These are phyloP conservation scores for Coemansia sp. DNA, from an alignment of 192 early-diverging fungal genomes.

Conservation along the genomic window DNA sequence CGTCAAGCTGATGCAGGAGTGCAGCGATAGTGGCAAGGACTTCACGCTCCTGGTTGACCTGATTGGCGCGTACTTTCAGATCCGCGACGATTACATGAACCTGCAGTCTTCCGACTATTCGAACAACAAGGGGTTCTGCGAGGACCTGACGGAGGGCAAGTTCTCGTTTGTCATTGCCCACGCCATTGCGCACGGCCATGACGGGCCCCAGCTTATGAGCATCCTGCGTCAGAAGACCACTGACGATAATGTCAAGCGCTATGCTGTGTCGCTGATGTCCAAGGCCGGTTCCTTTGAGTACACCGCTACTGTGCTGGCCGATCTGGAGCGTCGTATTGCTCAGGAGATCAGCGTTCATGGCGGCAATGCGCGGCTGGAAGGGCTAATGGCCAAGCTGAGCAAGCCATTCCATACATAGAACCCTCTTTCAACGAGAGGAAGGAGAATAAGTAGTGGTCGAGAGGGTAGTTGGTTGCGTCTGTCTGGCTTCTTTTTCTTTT, in stretches of 20 bases:
- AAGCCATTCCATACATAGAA: conserved; percentile 18
- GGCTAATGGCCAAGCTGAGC: conserved; percentile 52
- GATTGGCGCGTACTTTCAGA: conserved; percentile 94
- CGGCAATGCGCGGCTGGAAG: conserved; percentile 71
- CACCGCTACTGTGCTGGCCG: conserved; percentile 61
- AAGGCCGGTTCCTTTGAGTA: conserved; percentile 80
- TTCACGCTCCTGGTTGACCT: conserved; percentile 79
- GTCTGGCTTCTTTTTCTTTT: background rate
- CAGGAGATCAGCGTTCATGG: conserved; percentile 71
- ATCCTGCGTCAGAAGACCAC: conserved; percentile 88
- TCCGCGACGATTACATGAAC: conserved; percentile 97
- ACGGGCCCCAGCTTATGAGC: conserved; percentile 71
- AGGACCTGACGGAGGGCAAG: conserved; percentile 99
- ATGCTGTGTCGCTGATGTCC: conserved; percentile 81
- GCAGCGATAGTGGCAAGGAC: conserved; percentile 59
- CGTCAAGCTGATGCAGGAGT: conserved; percentile 90
- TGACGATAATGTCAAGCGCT: conserved; percentile 80
- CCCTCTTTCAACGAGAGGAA: too few relatives aligned
- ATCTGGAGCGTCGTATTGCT: conserved; percentile 65
- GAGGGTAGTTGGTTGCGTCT: too few relatives aligned
- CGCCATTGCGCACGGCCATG: conserved; percentile 61
- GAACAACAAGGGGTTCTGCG: conserved; percentile 96
- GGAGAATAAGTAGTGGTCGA: too few relatives aligned
- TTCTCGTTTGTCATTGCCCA: conserved; percentile 96
- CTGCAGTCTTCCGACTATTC: conserved; percentile 83